These are phyloP conservation scores for Vigna nakashimae DNA, from an alignment of 306 rosid genomes.

Conservation along the genomic window DNA sequence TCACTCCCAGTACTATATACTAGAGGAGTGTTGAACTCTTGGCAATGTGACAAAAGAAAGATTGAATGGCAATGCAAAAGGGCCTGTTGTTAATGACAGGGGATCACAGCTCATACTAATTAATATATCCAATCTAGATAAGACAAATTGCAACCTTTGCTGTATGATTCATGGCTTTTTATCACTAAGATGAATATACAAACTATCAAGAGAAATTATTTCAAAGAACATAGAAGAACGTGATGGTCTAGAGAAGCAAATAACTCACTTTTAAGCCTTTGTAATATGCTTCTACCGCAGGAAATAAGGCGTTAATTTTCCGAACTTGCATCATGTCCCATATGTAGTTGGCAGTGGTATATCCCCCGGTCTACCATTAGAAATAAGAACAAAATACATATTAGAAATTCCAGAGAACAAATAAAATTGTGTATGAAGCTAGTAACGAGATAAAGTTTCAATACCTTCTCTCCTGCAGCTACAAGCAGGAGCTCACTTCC, in stretches of 20 bases:
- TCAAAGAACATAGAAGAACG: constrained; percentile 6
- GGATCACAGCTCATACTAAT: constrained; percentile 1
- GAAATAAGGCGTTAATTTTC: constrained; percentile 46
- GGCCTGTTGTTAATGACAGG: background rate
- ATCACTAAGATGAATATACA: constrained; percentile 27
- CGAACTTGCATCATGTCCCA: constrained; percentile 93
- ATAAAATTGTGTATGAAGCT: constrained; percentile 19
- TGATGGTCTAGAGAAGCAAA: constrained; percentile 36
- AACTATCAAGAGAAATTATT: constrained; percentile 28
- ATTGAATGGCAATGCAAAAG: background rate
- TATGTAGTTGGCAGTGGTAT: constrained; percentile 81
- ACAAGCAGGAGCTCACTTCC: constrained; percentile 74
- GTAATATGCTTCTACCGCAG: constrained; percentile 83
- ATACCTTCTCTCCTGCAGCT: constrained; percentile 95
- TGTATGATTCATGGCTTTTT: background rate
- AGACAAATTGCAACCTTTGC: constrained; percentile 19
- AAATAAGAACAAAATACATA: constrained; percentile 31
- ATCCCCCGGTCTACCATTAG: constrained; percentile 81
- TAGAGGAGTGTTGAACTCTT: background rate
- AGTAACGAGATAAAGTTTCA: constrained; percentile 28
- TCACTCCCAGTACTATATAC: background rate
- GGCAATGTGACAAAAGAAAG: background rate
- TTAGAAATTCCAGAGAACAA: constrained; percentile 4
- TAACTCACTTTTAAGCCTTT: constrained; percentile 82
- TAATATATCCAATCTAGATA: background rate